Evolutionary conservation across 768 basidiomycete genomes (phyloP).

Genomic region (Amanita fuliginea): DNA sequence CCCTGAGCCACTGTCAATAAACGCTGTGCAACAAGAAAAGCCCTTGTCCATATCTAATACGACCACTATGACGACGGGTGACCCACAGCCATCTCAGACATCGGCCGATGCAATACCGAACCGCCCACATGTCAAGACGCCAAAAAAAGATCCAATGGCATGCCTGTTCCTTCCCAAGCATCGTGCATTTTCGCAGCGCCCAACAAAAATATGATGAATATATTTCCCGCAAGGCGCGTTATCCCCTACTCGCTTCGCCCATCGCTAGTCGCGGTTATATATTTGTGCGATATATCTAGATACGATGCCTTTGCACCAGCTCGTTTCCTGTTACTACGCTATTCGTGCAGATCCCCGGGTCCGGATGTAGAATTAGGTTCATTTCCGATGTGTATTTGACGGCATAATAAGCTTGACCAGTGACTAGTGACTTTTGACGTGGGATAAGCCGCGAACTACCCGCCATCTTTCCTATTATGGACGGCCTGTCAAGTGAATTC

Average conservation of each 20-base stretch:
- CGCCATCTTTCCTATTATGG: not conserved
- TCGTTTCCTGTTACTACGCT: not conserved
- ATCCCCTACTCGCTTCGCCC: not conserved
- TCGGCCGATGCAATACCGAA: constrained; percentile 18
- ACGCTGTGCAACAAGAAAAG: constrained; percentile 7
- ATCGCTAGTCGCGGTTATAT: not conserved
- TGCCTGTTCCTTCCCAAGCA: constrained; percentile 68
- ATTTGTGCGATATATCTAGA: not conserved
- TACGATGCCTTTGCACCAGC: too few relatives aligned
- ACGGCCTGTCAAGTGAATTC: not conserved
- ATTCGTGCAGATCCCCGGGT: not conserved
- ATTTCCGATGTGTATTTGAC: not conserved
- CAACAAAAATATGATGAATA: constrained; percentile 12
- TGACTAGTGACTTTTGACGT: not conserved
- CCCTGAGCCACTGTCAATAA: not conserved
- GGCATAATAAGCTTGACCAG: not conserved
- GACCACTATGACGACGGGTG: not conserved
- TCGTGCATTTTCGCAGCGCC: constrained; percentile 47
- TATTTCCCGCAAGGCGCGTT: not conserved
- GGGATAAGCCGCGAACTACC: not conserved
- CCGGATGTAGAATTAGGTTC: not conserved
- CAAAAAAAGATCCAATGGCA: constrained; percentile 56
- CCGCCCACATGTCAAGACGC: constrained; percentile 23
- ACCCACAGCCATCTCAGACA: constrained; percentile 7
- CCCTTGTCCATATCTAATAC: constrained; percentile 11